phyloP scores from a whole-genome alignment of 2,329 filamentous ascomycete genomes.

The Aspergillus calidoustus region DNA sequence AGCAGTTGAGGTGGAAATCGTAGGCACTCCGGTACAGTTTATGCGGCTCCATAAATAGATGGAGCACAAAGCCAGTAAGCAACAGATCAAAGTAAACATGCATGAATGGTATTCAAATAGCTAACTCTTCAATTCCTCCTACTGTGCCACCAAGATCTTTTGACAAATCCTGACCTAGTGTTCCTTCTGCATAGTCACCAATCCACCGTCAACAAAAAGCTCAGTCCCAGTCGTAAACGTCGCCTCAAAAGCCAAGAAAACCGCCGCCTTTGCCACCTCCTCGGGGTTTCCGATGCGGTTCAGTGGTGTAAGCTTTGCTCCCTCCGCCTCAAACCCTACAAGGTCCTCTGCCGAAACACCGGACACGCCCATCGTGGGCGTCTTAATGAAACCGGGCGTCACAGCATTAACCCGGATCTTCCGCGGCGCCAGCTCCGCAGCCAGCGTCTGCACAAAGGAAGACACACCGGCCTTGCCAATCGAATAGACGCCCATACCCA shows the following conservation, averaged over 20 bases:
- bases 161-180: background rate
- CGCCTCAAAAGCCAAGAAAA: slow-evolving; percentile 18
- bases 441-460: slow-evolving; percentile 17
- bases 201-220: slow-evolving; percentile 17
- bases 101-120: too few relatives aligned
- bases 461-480: slow-evolving; percentile 16
- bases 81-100: too few relatives aligned
- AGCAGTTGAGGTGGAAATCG: too few relatives aligned
- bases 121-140: too few relatives aligned
- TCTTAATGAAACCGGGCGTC: slow-evolving; percentile 18
- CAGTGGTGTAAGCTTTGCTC: slow-evolving; percentile 10
- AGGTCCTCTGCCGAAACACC: slow-evolving; percentile 13
- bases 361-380: slow-evolving; percentile 18
- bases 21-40: too few relatives aligned
- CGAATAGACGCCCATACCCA: slow-evolving; percentile 14
- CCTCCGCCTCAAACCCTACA: slow-evolving; percentile 15
- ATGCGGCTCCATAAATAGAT: too few relatives aligned
- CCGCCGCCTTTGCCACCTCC: slow-evolving; percentile 14
- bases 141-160: too few relatives aligned
- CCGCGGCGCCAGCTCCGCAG: slow-evolving; percentile 12
- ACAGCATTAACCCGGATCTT: slow-evolving; percentile 18
- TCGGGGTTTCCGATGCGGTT: slow-evolving; percentile 8
- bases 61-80: too few relatives aligned
- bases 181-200: background rate
- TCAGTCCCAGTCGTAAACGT: slow-evolving; percentile 18